Base-by-base conservation (phyloP, 208 protist species). In the Trypanosoma avium region DNA sequence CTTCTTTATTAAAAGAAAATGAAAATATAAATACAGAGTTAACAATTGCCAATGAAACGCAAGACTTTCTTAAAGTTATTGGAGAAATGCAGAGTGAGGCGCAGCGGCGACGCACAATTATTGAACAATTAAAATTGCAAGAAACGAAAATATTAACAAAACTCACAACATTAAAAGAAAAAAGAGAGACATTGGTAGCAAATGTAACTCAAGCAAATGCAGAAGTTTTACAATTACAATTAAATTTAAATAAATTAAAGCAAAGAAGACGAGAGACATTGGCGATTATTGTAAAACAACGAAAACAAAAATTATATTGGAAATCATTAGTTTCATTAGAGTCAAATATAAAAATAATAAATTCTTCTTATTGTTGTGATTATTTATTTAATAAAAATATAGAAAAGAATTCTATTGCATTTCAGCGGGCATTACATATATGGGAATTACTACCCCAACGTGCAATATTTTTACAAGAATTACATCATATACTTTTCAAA, bases 21-120 rank as follows among this genome's bases (percentile, higher is more conserved):
- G 21, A 55, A 3, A 26, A 36, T 43, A 27, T 40, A 3, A 19
- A 19, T n/a, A n/a, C n/a, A n/a, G n/a, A n/a, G n/a, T n/a, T n/a
- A n/a, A n/a, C n/a, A 15, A 2, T 61, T 33, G 48, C 21, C 27
- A 33, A n/a, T 3, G 67, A 73, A 17, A 60, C 52, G 29, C 52
- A 57, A 33, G 49, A 49, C n/a, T 73, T 67, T 27, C 67, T 73
- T 21, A 24, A 53, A 1, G 29, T 56, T 17, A 73, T 73, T 38
- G 49, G 59, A 1, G 53, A 61, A 10, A 67, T 67, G 60, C 59
- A 67, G 43, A 17, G 38, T 0, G 59, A 73, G 52, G 59, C 48
- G 9, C 19, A 67, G 38, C 59, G 50, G 17, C 24, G 30, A 22
- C 32, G 27, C 15, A 46, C 65, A 17, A 13, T 33, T 10, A n/a